Base-by-base conservation (phyloP, 2,329 filamentous ascomycete genomes). In the Juglanconis oblonga region DNA sequence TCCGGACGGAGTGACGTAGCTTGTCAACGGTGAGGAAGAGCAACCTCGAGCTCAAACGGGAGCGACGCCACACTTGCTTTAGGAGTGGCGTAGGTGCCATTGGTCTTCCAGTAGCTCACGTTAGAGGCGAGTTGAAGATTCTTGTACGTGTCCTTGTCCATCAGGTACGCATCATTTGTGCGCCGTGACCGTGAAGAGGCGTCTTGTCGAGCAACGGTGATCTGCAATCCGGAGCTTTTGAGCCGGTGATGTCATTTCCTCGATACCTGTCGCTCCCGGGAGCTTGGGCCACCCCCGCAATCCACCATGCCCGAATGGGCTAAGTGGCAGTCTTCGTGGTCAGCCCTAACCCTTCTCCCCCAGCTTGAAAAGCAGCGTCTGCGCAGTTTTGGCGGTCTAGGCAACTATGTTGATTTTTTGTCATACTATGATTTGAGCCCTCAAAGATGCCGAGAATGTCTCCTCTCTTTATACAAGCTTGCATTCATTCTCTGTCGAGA, bases 181-280 rank as follows among this genome's bases (percentile, higher is more conserved):
- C 24, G 24, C 24, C 24, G 24, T 24, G 24, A 24, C 24, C 24
- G 17, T 24, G 17, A 24, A 24, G 17, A 24, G 17, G 17, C 17
- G 24, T 24, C 24, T 24, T 24, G 24, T 24, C 24, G 24, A 24
- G 24, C 24, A 24, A 24, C 24, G 24, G 5, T 11, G 38, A 29
- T 47, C 5, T 24, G 14, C 33, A 32, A 52, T 47, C 55, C 59
- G 59, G 59, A 53, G 52, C 24, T 17, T 55, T 52, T 50, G 50
- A 57, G 53, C 57, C 61, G 57, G 61, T 60, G 61, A 62, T 60
- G 61, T 62, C 61, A 62, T 57, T 5, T 14, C 3, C 13, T 3
- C 14, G 9, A 24, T 13, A 45, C 47, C 45, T 57, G 55, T 33
- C 29, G 4, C 11, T n/a, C 14, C 11, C 5, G 6, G 35, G 52